Conservation (phyloP, 306 rosid genomes). For the Glycyrrhiza uralensis region DNA sequence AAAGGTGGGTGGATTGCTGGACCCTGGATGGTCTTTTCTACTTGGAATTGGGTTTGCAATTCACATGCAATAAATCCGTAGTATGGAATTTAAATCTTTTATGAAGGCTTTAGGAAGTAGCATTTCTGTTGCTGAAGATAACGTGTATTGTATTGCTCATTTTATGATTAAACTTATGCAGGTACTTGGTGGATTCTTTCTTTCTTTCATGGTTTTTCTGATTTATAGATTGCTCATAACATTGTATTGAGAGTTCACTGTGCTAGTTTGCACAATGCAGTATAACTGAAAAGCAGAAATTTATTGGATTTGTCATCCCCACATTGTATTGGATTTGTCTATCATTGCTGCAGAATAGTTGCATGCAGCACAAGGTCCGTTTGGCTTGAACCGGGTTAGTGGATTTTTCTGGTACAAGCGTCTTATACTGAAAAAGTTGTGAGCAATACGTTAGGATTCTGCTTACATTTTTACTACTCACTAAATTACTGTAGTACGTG, state of each 20-base stretch:
- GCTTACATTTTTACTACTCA: too few species aligned
- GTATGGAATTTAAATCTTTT: background rate
- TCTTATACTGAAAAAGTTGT: too few species aligned
- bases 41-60: slow-evolving; percentile 9
- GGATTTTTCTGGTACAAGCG: too few species aligned
- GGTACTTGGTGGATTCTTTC: background rate
- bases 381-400: too few species aligned
- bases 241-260: background rate
- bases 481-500: too few species aligned
- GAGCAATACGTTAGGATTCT: too few species aligned
- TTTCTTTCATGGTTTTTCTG: background rate
- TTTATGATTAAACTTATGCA: background rate
- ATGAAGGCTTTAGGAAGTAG: background rate
- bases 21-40: background rate
- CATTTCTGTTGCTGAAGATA: background rate
- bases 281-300: background rate
- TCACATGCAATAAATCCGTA: background rate
- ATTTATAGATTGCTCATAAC: background rate
- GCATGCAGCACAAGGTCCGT: background rate
- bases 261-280: background rate
- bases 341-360: background rate
- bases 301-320: background rate
- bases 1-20: background rate
- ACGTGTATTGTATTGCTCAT: background rate
- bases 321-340: background rate